Percentiles rank a stretch among this genome's conserved stretches.
phyloP scores from a whole-genome alignment of 495 filamentous ascomycete genomes.

The Pyrenula massariospora region DNA sequence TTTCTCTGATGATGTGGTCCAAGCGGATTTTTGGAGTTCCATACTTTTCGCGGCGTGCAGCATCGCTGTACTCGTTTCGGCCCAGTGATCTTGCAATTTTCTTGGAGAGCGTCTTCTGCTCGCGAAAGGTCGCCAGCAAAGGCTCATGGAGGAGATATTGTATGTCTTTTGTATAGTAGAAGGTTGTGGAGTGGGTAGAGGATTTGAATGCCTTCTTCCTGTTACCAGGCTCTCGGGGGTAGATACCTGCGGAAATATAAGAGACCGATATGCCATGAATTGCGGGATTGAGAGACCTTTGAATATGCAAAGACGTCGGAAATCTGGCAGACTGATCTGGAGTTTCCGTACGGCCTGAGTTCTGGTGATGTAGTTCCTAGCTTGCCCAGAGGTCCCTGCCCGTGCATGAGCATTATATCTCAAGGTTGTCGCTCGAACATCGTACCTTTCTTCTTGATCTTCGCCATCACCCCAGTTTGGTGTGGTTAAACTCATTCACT shows the following conservation, averaged over 20 bases:
- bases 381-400: slow-evolving; percentile 72
- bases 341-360: slow-evolving; percentile 95
- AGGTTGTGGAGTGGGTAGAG: slow-evolving; percentile 80
- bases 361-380: slow-evolving; percentile 97
- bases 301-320: slow-evolving; percentile 96
- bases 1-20: slow-evolving; percentile 94
- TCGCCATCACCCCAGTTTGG: slow-evolving; percentile 51
- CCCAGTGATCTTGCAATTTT: slow-evolving; percentile 90
- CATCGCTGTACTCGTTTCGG: slow-evolving; percentile 80
- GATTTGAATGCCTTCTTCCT: slow-evolving; percentile 95
- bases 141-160: slow-evolving; percentile 97
- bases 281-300: slow-evolving; percentile 50
- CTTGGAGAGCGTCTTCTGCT: slow-evolving; percentile 91
- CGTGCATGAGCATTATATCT: slow-evolving; percentile 10
- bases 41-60: slow-evolving; percentile 70
- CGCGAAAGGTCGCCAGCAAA: slow-evolving; percentile 87
- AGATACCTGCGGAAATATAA: slow-evolving; percentile 57
- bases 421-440: slow-evolving; percentile 1
- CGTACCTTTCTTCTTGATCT: slow-evolving; percentile 87
- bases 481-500: no score
- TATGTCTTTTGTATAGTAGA: slow-evolving; percentile 98
- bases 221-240: slow-evolving; percentile 88
- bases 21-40: slow-evolving; percentile 76
- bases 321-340: slow-evolving; percentile 92
- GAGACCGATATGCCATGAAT: neutral